Evolutionary conservation across 78 protist species (phyloP), one percentile per base, ranked within the genome.

Genomic region (Guillardia theta): DNA sequence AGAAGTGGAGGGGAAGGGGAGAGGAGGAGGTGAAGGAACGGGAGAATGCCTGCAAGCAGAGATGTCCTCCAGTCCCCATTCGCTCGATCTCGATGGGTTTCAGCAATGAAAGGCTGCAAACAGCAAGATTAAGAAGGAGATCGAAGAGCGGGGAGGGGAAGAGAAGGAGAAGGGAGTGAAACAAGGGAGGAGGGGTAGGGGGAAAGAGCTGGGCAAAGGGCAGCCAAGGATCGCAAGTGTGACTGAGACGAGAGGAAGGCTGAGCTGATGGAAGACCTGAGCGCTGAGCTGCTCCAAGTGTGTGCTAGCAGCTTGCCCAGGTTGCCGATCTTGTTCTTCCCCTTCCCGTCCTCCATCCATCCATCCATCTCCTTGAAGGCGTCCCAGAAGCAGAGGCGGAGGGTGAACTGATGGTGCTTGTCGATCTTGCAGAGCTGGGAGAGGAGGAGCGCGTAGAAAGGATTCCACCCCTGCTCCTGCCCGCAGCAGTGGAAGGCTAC

Each of bases 391-490:
- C 83, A 33, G n/a, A 70, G 83, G 46, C 83, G 83, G 45, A 70
- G 83, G 46, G 83, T 70, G 83, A 70, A 70, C 83, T 70, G 83
- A 6, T 70, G 83, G 83, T 70, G 9, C 83, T 70, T 70, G 83
- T 70, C 83, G 0, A 70, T 70, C 36, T 36, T 33, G 41, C 83
- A 70, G 45, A 70, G 83, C 33, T 70, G 83, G 8, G 41, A 70
- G 83, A 70, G 83, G 4, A 70, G 83, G 41, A 33, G 83, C 45
- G 83, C 83, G 83, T 70, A 70, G 83, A 70, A 70, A 15, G 83
- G 83, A 43, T 70, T 70, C 36, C 22, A 70, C n/a, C 83, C 83
- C 83, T 70, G n/a, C 41, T 70, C 83, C 45, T 70, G 83, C 45
- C 9, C 33, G 83, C 83, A 70, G 83, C 83, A 70, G 83, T 70